Evolutionary conservation across 108 stramenopile species (phyloP).

Genomic region (Mayamaea pseudoterrestris): DNA sequence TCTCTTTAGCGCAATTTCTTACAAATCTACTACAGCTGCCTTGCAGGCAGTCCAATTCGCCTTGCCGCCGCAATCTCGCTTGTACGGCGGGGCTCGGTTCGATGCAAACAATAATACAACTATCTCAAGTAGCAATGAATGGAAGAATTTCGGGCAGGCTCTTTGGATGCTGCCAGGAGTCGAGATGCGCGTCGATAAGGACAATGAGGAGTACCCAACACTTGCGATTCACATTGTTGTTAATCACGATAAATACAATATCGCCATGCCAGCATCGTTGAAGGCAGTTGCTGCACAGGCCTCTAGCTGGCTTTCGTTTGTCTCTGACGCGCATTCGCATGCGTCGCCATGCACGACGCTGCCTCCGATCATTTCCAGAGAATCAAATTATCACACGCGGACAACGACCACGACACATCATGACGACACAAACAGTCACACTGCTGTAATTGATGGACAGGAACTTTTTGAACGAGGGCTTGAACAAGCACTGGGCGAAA

Average conservation of each 20-base stretch:
- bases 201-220: slow-evolving; percentile 12
- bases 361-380: slow-evolving; percentile 52
- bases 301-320: slow-evolving; percentile 21
- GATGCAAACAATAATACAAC: too few relatives aligned
- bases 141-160: slow-evolving; percentile 55
- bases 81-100: slow-evolving; percentile 67
- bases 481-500: slow-evolving; percentile 32
- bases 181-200: slow-evolving; percentile 26
- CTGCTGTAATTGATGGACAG: slow-evolving; percentile 30
- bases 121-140: too few relatives aligned
- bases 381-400: slow-evolving; percentile 20
- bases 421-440: too few relatives aligned
- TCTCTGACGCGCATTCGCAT: slow-evolving; percentile 25
- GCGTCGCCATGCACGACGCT: slow-evolving; percentile 52
- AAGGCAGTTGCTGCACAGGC: slow-evolving; percentile 12
- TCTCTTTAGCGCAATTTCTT: neutral
- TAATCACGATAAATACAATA: too few relatives aligned
- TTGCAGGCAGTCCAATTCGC: too few relatives aligned
- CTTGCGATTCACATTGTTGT: slow-evolving; percentile 49
- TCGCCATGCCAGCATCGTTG: slow-evolving; percentile 3
- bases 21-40: too few relatives aligned
- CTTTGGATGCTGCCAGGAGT: slow-evolving; percentile 64
- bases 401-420: neutral
- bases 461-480: slow-evolving; percentile 60
- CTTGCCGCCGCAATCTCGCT: slow-evolving; percentile 24